phyloP scores from a whole-genome alignment of 768 basidiomycete genomes.

The Serendipita sp. region DNA sequence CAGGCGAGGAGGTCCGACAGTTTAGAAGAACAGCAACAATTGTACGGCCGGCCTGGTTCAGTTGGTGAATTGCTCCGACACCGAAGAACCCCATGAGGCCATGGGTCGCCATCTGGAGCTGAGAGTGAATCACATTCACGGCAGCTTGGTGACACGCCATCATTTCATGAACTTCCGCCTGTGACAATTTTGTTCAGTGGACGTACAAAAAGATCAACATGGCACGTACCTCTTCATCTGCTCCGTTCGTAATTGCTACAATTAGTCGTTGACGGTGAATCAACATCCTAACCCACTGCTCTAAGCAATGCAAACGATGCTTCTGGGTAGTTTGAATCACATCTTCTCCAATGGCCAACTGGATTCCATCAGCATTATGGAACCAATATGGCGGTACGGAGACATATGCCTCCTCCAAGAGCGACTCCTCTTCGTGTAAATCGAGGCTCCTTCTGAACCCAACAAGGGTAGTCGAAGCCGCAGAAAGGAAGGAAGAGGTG shows the following conservation, averaged over 20 bases:
- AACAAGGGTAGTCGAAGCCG: slow-evolving; percentile 52
- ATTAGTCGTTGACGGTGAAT: slow-evolving; percentile 66
- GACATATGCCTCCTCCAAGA: slow-evolving; percentile 64
- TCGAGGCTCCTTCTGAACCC: slow-evolving; percentile 45
- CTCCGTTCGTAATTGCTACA: not conserved
- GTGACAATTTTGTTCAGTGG: not conserved
- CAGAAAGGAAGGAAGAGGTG: slow-evolving; percentile 58
- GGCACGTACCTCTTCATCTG: not conserved
- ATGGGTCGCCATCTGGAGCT: slow-evolving; percentile 40
- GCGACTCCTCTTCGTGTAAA: slow-evolving; percentile 59
- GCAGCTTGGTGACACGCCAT: not conserved
- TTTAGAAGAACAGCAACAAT: slow-evolving; percentile 75
- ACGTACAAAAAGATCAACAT: not conserved
- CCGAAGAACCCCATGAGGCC: slow-evolving; percentile 2
- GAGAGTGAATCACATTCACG: slow-evolving; percentile 13
- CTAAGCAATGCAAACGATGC: slow-evolving; percentile 69
- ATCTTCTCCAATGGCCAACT: slow-evolving; percentile 37
- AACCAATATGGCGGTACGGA: slow-evolving; percentile 64
- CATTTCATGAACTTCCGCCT: slow-evolving; percentile 1
- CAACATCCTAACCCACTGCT: slow-evolving; percentile 74
- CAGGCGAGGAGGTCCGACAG: slow-evolving; percentile 54
- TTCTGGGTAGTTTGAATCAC: slow-evolving; percentile 82
- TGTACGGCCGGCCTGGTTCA: slow-evolving; percentile 85
- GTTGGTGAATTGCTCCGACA: slow-evolving; percentile 88
- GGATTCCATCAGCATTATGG: slow-evolving; percentile 63